phyloP scores from a whole-genome alignment of 305 asterid species.

The Euphrasia arctica region DNA sequence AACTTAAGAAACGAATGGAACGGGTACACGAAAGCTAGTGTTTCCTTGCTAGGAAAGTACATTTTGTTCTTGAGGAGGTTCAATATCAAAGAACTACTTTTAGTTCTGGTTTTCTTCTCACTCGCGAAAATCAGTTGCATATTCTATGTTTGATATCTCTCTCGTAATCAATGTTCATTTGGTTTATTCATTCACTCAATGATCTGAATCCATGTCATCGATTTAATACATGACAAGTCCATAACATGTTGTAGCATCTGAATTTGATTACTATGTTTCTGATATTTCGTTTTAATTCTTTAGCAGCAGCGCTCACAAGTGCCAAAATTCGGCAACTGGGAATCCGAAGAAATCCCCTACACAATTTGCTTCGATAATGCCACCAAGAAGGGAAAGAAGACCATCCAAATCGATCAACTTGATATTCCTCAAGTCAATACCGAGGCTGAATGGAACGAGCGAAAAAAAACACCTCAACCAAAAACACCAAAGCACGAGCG shows the following conservation, averaged over 20 bases:
- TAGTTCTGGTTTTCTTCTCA: too few species aligned
- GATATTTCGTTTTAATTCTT: conserved; percentile 24
- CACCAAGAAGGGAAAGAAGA: conserved; percentile 44
- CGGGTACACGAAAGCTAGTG: too few species aligned
- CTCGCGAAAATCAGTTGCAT: too few species aligned
- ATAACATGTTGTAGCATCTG: background rate
- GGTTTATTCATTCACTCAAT: too few species aligned
- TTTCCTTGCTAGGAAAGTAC: too few species aligned
- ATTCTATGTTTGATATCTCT: too few species aligned
- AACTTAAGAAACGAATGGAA: too few species aligned
- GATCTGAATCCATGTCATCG: too few species aligned
- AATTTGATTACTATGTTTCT: background rate
- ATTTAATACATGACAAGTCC: too few species aligned
- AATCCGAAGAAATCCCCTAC: conserved; percentile 56
- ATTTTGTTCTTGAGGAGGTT: too few species aligned
- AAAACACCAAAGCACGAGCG: conserved; percentile 17
- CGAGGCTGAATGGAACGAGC: conserved; percentile 31
- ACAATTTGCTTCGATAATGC: conserved; percentile 59
- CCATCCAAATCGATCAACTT: conserved; percentile 35
- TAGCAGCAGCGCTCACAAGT: conserved; percentile 42
- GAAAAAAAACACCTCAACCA: conserved; percentile 30
- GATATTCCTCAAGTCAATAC: conserved; percentile 32
- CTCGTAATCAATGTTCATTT: too few species aligned
- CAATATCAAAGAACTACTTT: too few species aligned
- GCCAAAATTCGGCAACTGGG: conserved; percentile 75